phyloP scores from a whole-genome alignment of 768 basidiomycete genomes.

The Amanita molliuscula region DNA sequence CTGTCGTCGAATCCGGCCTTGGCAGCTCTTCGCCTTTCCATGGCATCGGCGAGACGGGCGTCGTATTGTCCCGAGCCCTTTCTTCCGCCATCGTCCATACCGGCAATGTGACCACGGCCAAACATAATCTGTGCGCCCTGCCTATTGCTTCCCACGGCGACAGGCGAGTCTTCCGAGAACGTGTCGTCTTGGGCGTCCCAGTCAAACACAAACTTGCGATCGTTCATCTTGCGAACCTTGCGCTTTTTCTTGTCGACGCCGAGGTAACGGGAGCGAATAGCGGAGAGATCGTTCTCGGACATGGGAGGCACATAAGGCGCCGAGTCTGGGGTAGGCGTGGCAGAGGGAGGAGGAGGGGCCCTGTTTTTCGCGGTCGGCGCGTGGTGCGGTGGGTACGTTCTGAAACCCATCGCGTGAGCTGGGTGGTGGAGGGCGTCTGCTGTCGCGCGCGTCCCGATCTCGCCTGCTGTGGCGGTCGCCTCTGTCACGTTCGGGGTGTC shows the following conservation, averaged over 20 bases:
- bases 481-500: slow-evolving; percentile 39
- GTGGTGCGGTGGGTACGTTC: slow-evolving; percentile 78
- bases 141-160: slow-evolving; percentile 56
- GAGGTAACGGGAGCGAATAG: slow-evolving; percentile 87
- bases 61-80: slow-evolving; percentile 24
- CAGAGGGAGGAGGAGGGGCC: slow-evolving; percentile 41
- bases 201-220: slow-evolving; percentile 98
- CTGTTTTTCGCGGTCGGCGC: slow-evolving; percentile 55
- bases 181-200: slow-evolving; percentile 98
- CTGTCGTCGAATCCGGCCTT: slow-evolving; percentile 84
- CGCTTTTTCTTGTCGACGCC: slow-evolving; percentile 93
- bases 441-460: slow-evolving; percentile 29
- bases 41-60: slow-evolving; percentile 61
- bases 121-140: slow-evolving; percentile 87
- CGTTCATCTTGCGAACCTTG: slow-evolving; percentile 89
- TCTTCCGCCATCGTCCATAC: slow-evolving; percentile 61
- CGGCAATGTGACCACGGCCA: slow-evolving; percentile 73
- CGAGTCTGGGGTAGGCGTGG: slow-evolving; percentile 19
- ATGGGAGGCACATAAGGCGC: slow-evolving; percentile 48
- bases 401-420: slow-evolving; percentile 36
- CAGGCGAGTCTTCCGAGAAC: slow-evolving; percentile 65
- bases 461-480: slow-evolving; percentile 29
- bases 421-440: slow-evolving; percentile 29
- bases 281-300: slow-evolving; percentile 70
- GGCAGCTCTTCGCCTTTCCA: slow-evolving; percentile 75